Conservation (phyloP, 139 green algal species). For the Yamagishiella unicocca region DNA sequence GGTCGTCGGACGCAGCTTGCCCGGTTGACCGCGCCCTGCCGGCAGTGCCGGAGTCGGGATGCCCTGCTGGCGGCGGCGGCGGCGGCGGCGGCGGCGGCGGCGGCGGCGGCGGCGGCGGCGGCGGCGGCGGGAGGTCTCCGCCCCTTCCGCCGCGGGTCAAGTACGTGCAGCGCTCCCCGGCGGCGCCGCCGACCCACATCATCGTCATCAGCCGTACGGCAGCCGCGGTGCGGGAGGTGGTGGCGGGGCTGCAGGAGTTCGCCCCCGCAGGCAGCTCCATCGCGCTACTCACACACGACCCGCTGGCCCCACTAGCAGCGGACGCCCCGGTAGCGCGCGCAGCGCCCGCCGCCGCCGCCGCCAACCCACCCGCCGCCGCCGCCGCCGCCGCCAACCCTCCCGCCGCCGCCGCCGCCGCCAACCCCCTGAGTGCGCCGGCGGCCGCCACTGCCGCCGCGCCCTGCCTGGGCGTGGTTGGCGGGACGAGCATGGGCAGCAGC, state of each 20-base stretch:
- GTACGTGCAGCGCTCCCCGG: background rate
- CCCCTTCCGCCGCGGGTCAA: background rate
- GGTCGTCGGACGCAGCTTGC: background rate
- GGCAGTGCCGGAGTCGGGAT: background rate
- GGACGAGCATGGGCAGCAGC: background rate
- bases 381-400: background rate
- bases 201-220: slow-evolving; percentile 45
- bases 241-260: slow-evolving; percentile 27
- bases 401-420: background rate
- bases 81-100: background rate
- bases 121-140: too few species aligned
- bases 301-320: background rate
- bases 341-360: background rate
- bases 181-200: slow-evolving; percentile 15
- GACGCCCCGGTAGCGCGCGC: too few species aligned
- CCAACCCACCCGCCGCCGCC: too few species aligned
- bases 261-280: slow-evolving; percentile 22
- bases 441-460: background rate
- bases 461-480: background rate
- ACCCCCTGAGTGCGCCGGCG: background rate
- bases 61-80: background rate
- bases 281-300: slow-evolving; percentile 6
- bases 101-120: background rate
- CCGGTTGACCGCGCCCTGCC: background rate
- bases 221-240: slow-evolving; percentile 15